Evolutionary conservation across 345 rosid species (phyloP).

Genomic region (Hibiscus mutabilis): DNA sequence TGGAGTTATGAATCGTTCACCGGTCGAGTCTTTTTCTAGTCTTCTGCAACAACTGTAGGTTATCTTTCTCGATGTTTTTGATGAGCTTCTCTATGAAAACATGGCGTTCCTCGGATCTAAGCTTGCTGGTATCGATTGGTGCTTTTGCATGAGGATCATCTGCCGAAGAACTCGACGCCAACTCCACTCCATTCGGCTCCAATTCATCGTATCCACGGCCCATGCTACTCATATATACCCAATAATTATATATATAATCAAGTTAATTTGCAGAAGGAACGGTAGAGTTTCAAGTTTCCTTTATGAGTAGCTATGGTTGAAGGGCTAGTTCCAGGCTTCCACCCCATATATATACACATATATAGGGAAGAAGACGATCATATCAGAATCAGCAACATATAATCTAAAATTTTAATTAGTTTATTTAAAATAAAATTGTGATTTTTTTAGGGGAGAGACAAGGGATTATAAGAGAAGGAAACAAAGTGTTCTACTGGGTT

Average conservation of each 20-base stretch:
- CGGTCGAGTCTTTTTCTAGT: slow-evolving; percentile 44
- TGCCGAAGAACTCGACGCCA: background rate
- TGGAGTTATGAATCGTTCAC: slow-evolving; percentile 21
- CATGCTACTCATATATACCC: background rate
- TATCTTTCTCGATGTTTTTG: slow-evolving; percentile 59
- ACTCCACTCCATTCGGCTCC: background rate
- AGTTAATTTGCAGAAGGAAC: too few species aligned
- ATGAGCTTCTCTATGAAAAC: slow-evolving; percentile 56
- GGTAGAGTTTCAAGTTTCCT: too few species aligned
- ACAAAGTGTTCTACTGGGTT: too few species aligned
- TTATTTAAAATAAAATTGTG: too few species aligned
- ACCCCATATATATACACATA: background rate
- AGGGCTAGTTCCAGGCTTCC: background rate
- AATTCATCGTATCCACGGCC: background rate
- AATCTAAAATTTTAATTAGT: too few species aligned
- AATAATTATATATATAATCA: background rate
- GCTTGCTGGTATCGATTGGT: slow-evolving; percentile 41
- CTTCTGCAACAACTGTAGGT: slow-evolving; percentile 46
- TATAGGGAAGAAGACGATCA: background rate
- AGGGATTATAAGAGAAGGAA: too few species aligned
- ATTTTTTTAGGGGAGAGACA: too few species aligned
- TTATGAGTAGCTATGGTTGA: too few species aligned
- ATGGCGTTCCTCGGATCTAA: slow-evolving; percentile 45
- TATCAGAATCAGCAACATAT: background rate
- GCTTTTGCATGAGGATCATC: background rate